Evolutionary conservation across 495 filamentous ascomycete species (phyloP), one percentile per base, ranked within the genome.

Genomic region (Hypoxylon perforatum): DNA sequence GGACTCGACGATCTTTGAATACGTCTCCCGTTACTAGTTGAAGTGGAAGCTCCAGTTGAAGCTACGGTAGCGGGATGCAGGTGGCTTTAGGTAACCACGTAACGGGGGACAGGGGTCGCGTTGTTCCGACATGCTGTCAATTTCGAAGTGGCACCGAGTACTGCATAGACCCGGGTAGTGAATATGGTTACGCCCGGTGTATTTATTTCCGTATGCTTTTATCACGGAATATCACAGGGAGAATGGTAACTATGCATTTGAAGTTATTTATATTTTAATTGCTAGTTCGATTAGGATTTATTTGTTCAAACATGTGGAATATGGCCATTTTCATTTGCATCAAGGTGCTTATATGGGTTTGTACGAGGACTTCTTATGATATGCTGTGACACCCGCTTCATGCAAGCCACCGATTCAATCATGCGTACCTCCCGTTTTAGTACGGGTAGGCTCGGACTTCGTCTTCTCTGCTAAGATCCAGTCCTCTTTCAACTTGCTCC

Each of bases 401-500:
- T 7, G 7, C 7, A 38, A 38, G 14, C 23, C 5, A 55, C 12
- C 11, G 22, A 21, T 3, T 9, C 22, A 48, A 23, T 4, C 4
- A 15, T 28, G 18, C 44, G 23, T 18, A 14, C n/a, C 51, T 69
- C 38, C 7, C 25, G n/a, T n/a, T 7, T 28, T 28, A 71, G 45
- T 63, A 74, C 2, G 72, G 72, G 58, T 70, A 74, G 7, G 72
- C 62, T 44, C 84, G 71, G n/a, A 81, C 77, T 56, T 87, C 84
- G 55, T 90, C 87, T 67, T 90, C 86, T 65, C 73, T 78, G 53
- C 85, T 87, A 18, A 87, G 44, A 58, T 87, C 80, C 68, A 92
- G 67, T 1, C 93, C 92, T 10, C 71, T 77, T 23, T 78, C 82
- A 15, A 95, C 70, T 84, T 96, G 92, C 77, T 91, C 88, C 74